Conservation (phyloP, 169 alveolate genomes). For the Perkinsus marinus region DNA sequence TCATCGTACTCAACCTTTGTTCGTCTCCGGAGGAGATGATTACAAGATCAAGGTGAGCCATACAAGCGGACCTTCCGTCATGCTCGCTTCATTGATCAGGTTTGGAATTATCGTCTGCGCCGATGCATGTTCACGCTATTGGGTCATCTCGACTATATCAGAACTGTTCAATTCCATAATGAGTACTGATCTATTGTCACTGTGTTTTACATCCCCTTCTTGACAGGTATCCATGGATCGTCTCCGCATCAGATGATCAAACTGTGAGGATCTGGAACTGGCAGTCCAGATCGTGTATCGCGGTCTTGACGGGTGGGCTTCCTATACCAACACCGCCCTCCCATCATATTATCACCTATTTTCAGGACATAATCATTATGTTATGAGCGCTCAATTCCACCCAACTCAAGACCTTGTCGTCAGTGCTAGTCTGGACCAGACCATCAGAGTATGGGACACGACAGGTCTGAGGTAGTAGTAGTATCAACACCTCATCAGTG, state of each 20-base stretch:
- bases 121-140: slow-evolving; percentile 73
- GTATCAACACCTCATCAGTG: neutral
- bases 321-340: slow-evolving; percentile 54
- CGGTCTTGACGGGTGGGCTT: neutral
- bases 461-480: slow-evolving; percentile 62
- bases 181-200: slow-evolving; percentile 28
- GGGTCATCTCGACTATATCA: slow-evolving; percentile 87
- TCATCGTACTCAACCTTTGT: slow-evolving; percentile 84
- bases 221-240: slow-evolving; percentile 75
- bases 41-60: slow-evolving; percentile 62
- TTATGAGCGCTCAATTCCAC: slow-evolving; percentile 89
- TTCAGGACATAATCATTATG: slow-evolving; percentile 89
- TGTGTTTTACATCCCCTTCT: too few species aligned
- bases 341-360: slow-evolving; percentile 30
- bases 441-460: slow-evolving; percentile 88
- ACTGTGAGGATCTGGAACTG: slow-evolving; percentile 94
- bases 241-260: slow-evolving; percentile 85
- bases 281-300: slow-evolving; percentile 57
- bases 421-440: slow-evolving; percentile 80
- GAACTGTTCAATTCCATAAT: slow-evolving; percentile 83
- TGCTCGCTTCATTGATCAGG: neutral
- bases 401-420: slow-evolving; percentile 79
- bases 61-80: too few species aligned
- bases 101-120: slow-evolving; percentile 71
- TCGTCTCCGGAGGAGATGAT: slow-evolving; percentile 93